Base-by-base conservation (phyloP, 1,284 basidiomycete genomes). In the Chalciporus sp. region DNA sequence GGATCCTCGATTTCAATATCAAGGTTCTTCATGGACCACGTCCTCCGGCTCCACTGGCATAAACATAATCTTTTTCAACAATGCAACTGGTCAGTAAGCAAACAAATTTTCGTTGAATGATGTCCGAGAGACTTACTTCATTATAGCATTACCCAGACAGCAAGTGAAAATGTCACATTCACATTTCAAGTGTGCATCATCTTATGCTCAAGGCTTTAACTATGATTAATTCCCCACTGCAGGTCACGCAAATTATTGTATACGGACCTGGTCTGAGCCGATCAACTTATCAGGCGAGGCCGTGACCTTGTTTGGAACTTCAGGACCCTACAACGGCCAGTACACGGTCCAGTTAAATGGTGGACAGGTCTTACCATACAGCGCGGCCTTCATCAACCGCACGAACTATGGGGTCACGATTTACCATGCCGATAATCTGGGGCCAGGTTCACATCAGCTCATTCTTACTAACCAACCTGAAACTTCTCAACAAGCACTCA, bases 1-100 rank as follows among this genome's bases (percentile, higher is more conserved):
- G 40, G 55, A 59, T 27, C 6, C 55, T 14, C 42, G 52, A 27
- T 61, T 61, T 39, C 39, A 49, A n/a, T 61, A 59, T 27, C 47
- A 52, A 20, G 29, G 19, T 2, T 39, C 50, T 20, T 47, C 43
- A 1, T 61, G 59, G 59, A 55, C n/a, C 26, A 49, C 58, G 12
- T 52, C 33, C 33, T 52, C 58, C 3, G 12, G 33, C 17, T 14
- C 12, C n/a, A n/a, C n/a, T n/a, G n/a, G n/a, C 23, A 19, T 51
- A 1, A 53, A 48, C 8, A 37, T 53, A 9, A 53, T 44, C 14
- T 39, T 53, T 8, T 60, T 56, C 47, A 56, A 31, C 33, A 51
- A 56, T 27, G 51, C 53, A 9, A 61, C 59, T 19, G 66, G 64
- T 16, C 61, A 66, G 67, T 67, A 45, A 60, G 65, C 7, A 7